Evolutionary conservation across 2,329 filamentous ascomycete genomes (phyloP).

Genomic region (Xylaria multiplex): DNA sequence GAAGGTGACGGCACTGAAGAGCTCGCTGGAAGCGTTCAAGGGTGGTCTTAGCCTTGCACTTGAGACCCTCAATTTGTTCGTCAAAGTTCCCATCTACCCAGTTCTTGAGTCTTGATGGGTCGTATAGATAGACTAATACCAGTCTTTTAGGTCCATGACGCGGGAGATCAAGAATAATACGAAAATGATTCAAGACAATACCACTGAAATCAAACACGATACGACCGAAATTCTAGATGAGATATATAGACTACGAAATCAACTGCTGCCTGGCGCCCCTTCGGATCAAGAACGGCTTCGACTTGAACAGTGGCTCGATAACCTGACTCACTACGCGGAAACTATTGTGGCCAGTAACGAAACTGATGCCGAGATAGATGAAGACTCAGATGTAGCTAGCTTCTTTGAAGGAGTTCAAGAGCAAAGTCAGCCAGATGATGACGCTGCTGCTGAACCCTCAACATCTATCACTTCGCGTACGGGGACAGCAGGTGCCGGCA

Average conservation of each 20-base stretch:
- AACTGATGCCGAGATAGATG: not conserved
- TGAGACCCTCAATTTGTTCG: conserved; percentile 15
- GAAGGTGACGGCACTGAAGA: conserved; percentile 3
- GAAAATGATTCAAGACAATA: not conserved
- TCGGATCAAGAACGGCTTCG: not conserved
- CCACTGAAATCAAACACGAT: conserved; percentile 16
- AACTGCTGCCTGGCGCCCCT: conserved; percentile 1
- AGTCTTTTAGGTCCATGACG: conserved; percentile 11
- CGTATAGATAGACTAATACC: not conserved
- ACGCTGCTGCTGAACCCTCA: not conserved
- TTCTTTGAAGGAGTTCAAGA: not conserved
- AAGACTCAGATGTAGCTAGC: not conserved
- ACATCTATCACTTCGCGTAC: not conserved
- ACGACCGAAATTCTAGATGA: conserved; percentile 3
- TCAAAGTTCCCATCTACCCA: not conserved
- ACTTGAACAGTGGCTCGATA: conserved; percentile 15
- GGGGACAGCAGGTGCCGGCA: too few relatives aligned
- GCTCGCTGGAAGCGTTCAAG: conserved; percentile 17
- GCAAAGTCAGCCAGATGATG: not conserved
- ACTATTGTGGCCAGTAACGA: not conserved
- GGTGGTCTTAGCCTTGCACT: conserved; percentile 10
- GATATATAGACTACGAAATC: conserved; percentile 18
- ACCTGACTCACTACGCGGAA: conserved; percentile 16
- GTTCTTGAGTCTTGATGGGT: not conserved
- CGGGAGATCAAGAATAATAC: conserved; percentile 15